Evolutionary conservation across 1,284 basidiomycete species (phyloP).

Genomic region (Boletus chippewaensis): DNA sequence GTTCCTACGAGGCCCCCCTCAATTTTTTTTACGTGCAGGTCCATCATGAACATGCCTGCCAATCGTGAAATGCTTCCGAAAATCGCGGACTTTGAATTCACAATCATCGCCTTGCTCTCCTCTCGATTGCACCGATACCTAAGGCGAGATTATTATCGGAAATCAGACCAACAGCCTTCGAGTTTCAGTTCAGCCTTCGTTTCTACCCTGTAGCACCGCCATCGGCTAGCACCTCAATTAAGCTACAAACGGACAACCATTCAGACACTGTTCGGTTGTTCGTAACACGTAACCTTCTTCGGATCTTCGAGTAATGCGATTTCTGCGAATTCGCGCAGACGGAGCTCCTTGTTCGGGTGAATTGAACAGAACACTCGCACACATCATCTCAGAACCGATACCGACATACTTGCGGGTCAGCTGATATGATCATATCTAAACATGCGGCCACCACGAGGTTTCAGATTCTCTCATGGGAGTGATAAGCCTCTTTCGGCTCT

Average conservation of each 20-base stretch:
- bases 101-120: background rate
- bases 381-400: slow-evolving; percentile 8
- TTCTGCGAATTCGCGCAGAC: background rate
- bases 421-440: slow-evolving; percentile 22
- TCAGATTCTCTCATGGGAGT: slow-evolving; percentile 16
- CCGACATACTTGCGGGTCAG: slow-evolving; percentile 9
- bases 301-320: background rate
- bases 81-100: slow-evolving; percentile 25
- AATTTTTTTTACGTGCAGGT: slow-evolving; percentile 20
- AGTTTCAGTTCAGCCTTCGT: slow-evolving; percentile 4
- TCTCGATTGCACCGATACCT: background rate
- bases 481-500: slow-evolving; percentile 9
- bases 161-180: slow-evolving; percentile 13
- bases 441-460: slow-evolving; percentile 29
- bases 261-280: background rate
- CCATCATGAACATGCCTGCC: slow-evolving; percentile 4
- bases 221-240: slow-evolving; percentile 18
- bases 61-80: slow-evolving; percentile 23
- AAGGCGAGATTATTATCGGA: slow-evolving; percentile 13
- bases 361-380: slow-evolving; percentile 1
- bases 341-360: slow-evolving; percentile 8
- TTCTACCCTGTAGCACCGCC: slow-evolving; percentile 6
- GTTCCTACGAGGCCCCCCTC: background rate
- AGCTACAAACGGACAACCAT: background rate
- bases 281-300: slow-evolving; percentile 1